Conservation (phyloP, 1,284 basidiomycete species). For the Lentinula novae-zelandiae region DNA sequence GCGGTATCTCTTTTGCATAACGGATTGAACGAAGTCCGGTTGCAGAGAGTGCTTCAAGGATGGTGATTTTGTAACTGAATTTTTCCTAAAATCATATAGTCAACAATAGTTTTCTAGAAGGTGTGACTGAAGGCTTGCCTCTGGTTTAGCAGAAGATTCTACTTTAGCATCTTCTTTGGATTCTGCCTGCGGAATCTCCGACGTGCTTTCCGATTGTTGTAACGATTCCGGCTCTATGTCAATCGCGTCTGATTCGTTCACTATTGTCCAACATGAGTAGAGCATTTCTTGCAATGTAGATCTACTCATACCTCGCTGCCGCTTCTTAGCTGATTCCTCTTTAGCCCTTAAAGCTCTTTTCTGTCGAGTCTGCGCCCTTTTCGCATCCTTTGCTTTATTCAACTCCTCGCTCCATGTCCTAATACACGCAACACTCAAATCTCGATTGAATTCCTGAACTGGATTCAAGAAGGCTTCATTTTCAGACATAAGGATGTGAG, state of each 20-base stretch:
- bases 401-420: slow-evolving; percentile 78
- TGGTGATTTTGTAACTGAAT: slow-evolving; percentile 55
- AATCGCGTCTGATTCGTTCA: neutral
- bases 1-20: slow-evolving; percentile 96
- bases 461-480: slow-evolving; percentile 95
- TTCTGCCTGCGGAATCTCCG: neutral
- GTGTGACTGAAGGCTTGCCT: neutral
- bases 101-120: neutral
- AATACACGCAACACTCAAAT: slow-evolving; percentile 89
- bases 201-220: neutral
- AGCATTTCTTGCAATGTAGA: neutral
- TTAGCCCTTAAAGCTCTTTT: slow-evolving; percentile 27
- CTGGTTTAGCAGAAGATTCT: neutral
- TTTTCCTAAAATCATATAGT: neutral
- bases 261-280: neutral
- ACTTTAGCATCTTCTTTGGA: neutral
- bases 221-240: neutral
- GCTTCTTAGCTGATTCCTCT: slow-evolving; percentile 16
- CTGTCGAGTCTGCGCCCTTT: slow-evolving; percentile 46
- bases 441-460: slow-evolving; percentile 98
- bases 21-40: slow-evolving; percentile 95
- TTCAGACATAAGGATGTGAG: slow-evolving; percentile 77
- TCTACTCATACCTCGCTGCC: slow-evolving; percentile 19
- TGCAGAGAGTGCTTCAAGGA: slow-evolving; percentile 95
- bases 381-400: slow-evolving; percentile 63